Conservation (phyloP, 2,329 filamentous ascomycete genomes). For the Pseudogymnoascus sp. region DNA sequence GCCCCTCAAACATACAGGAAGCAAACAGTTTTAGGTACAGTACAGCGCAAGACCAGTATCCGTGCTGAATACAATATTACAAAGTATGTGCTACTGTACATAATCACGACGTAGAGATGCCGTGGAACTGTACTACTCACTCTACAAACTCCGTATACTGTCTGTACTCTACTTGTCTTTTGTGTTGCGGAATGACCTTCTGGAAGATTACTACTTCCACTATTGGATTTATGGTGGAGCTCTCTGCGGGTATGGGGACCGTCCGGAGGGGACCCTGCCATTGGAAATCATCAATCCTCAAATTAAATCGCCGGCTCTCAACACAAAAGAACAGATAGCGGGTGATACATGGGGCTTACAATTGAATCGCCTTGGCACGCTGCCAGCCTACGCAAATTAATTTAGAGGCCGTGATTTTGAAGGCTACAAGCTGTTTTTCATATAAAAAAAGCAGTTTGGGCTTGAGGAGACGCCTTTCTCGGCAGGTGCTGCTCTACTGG, state of each 20-base stretch:
- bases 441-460: not conserved
- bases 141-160: not conserved
- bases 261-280: not conserved
- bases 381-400: not conserved
- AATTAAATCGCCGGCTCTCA: slow-evolving; percentile 2
- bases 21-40: not conserved
- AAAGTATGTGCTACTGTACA: not conserved
- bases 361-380: not conserved
- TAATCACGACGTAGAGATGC: not conserved
- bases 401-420: not conserved
- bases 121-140: not conserved
- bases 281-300: slow-evolving; percentile 8
- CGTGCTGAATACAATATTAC: not conserved
- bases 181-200: slow-evolving; percentile 5
- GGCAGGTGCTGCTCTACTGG: not conserved
- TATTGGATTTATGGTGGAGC: slow-evolving; percentile 8
- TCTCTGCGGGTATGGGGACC: not conserved
- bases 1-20: not conserved
- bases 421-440: not conserved
- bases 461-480: not conserved
- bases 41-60: not conserved
- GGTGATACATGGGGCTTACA: not conserved
- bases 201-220: slow-evolving; percentile 8
- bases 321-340: not conserved
- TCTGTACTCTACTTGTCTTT: not conserved